phyloP scores from a whole-genome alignment of 805 yeast species.

The Wickerhamiella parazyma region DNA sequence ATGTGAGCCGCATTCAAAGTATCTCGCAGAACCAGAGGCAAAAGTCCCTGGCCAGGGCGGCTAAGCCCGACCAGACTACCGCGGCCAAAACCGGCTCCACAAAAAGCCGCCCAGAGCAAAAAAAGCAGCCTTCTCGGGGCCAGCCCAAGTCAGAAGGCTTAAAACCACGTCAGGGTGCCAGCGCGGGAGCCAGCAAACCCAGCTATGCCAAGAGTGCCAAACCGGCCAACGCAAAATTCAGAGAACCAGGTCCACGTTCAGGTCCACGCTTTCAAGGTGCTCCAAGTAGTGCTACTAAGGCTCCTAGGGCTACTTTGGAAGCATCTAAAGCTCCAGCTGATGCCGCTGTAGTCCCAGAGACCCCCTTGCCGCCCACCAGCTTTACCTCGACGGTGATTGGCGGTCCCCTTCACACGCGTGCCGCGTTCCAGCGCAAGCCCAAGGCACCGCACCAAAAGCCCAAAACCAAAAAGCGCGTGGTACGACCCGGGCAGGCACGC shows the following conservation, averaged over 20 bases:
- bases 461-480: not conserved
- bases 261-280: no score
- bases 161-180: not conserved
- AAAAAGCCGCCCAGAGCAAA: not conserved
- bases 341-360: no score
- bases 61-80: not conserved
- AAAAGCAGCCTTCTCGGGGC: not conserved
- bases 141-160: not conserved
- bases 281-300: not conserved
- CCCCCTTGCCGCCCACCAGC: no score
- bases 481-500: not conserved
- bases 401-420: not conserved
- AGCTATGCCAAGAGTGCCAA: no score
- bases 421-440: not conserved
- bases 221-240: no score
- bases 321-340: no score
- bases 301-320: not conserved
- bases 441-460: not conserved
- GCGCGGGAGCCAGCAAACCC: not conserved
- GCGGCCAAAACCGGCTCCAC: not conserved
- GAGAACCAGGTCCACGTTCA: no score
- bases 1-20: conserved; percentile 17
- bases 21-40: conserved; percentile 11
- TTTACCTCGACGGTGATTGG: not conserved
- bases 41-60: not conserved